Evolutionary conservation across 257 asterid species (phyloP).

Genomic region (Petrea volubilis): DNA sequence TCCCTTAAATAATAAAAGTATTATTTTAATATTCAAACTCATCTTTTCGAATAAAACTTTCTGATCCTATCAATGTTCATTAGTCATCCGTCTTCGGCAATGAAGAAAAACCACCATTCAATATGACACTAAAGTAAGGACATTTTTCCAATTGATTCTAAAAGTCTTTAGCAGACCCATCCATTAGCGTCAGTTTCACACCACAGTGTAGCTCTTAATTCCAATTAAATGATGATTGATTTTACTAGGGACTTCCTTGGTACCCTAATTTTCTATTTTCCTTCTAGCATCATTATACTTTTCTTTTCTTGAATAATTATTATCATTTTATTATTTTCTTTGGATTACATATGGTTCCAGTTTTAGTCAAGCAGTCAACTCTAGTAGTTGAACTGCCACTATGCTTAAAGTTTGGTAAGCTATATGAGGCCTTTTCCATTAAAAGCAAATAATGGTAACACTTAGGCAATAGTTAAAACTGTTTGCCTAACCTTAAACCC

Average conservation of each 20-base stretch:
- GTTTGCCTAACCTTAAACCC: constrained; percentile 35
- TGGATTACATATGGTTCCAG: constrained; percentile 24
- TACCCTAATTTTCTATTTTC: not conserved
- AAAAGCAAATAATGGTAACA: constrained; percentile 18
- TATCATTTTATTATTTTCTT: too few species aligned
- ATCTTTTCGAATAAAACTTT: too few species aligned
- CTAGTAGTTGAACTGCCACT: constrained; percentile 44
- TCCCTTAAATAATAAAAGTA: too few species aligned
- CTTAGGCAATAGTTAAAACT: constrained; percentile 20
- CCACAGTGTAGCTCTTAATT: not conserved
- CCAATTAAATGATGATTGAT: constrained; percentile 1
- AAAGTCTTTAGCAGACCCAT: not conserved
- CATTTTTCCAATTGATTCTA: not conserved
- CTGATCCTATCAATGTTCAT: too few species aligned
- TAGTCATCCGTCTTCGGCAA: not conserved
- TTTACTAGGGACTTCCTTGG: not conserved
- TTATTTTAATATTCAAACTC: too few species aligned
- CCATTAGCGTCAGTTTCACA: not conserved
- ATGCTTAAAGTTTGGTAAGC: constrained; percentile 39
- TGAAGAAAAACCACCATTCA: not conserved
- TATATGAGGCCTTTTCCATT: constrained; percentile 16
- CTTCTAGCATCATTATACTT: not conserved
- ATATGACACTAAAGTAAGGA: not conserved
- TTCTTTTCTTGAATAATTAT: not conserved
- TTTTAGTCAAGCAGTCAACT: constrained; percentile 47